Base-by-base conservation (phyloP, 495 filamentous ascomycete species). In the Sabuloglossum arenarium region DNA sequence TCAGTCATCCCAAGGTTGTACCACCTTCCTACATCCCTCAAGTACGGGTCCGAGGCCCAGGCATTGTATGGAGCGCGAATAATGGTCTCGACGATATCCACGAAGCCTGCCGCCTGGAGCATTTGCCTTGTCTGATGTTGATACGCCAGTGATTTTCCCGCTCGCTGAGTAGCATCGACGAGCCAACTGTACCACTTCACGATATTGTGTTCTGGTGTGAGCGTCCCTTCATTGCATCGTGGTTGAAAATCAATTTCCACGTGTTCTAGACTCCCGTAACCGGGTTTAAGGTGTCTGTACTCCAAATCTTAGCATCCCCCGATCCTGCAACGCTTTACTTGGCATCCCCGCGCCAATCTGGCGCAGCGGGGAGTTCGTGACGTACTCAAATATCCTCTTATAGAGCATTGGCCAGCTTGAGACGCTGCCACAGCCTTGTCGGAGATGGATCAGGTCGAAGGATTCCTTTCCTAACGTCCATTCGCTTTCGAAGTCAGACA, bases 221-320 rank as follows among this genome's bases (percentile, higher is more conserved):
- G 57, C 65, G 63, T 77, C n/a, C 77, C 74, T 61, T 88, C 82
- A 56, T 90, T 85, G 58, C 79, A 85, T 27, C 79, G 82, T n/a
- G 86, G 86, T 25, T 75, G 69, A 51, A 84, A 79, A 65, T 97
- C 88, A 31, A 97, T 85, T 64, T 97, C 90, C n/a, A 94, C 79
- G 55, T 95, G 88, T 67, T 97, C 90, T 49, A 95, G 71, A 67
- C 77, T 80, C 11, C 86, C 88, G 56, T 66, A 69, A 4, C 83
- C 80, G 10, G 89, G 86, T 58, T 77, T 82, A n/a, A 95, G 75
- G 61, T 95, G 88, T 42, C 81, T 80, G 25, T 30, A 29, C 12
- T 30, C 49, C 34, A 52, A 39, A 14, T 10, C 51, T 66, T 39
- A 66, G 53, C 24, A 5, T 37, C 30, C 19, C 4, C 3, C 19